Conservation (phyloP, 2,329 filamentous ascomycete genomes). For the Keithomyces neogunnii region DNA sequence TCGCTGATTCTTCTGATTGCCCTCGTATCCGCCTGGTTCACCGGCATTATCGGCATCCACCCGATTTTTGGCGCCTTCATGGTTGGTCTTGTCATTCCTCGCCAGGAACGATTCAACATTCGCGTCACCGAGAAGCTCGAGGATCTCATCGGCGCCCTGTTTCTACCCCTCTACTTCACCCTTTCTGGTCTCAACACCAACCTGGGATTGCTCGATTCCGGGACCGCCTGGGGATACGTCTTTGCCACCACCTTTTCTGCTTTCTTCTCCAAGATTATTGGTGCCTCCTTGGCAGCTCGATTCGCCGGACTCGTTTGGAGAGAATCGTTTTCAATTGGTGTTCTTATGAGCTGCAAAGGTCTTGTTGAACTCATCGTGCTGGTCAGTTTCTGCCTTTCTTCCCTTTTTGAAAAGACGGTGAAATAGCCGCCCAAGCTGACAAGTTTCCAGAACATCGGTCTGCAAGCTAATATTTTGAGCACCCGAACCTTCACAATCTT, state of each 20-base stretch:
- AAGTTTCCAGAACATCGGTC: constrained; percentile 53
- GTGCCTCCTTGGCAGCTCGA: constrained; percentile 70
- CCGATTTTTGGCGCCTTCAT: constrained; percentile 92
- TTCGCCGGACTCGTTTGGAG: constrained; percentile 76
- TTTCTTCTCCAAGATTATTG: constrained; percentile 76
- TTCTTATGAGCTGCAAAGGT: constrained; percentile 94
- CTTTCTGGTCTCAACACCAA: constrained; percentile 85
- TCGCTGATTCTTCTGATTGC: constrained; percentile 73
- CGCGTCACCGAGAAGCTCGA: constrained; percentile 91
- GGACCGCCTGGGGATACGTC: constrained; percentile 84
- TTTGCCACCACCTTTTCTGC: constrained; percentile 74
- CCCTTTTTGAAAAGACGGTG: neutral
- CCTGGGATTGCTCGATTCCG: constrained; percentile 71
- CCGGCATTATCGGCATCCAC: constrained; percentile 82
- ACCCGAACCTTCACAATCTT: constrained; percentile 84
- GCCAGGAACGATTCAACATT: constrained; percentile 83
- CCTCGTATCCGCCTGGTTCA: constrained; percentile 76
- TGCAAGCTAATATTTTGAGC: constrained; percentile 75
- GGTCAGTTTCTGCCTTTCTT: constrained; percentile 37
- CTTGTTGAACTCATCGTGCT: constrained; percentile 92
- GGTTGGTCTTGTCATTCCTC: constrained; percentile 80
- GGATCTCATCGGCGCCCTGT: constrained; percentile 75
- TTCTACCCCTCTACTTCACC: constrained; percentile 88
- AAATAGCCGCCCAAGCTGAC: neutral
- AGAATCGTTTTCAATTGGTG: constrained; percentile 80